phyloP scores from a whole-genome alignment of 2,329 filamentous ascomycete species.

The Fusarium zealandicum region DNA sequence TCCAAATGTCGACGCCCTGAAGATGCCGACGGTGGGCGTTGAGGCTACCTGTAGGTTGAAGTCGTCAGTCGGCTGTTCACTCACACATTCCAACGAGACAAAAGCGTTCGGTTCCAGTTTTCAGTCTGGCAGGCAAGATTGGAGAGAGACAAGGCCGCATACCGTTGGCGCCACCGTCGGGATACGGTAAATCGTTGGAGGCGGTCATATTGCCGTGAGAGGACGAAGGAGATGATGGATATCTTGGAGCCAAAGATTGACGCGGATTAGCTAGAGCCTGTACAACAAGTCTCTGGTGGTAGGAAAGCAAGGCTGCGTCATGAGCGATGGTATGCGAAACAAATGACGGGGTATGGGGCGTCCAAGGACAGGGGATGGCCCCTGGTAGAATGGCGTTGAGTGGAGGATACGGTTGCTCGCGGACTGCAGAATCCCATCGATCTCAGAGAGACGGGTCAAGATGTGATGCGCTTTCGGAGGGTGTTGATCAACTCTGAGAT shows the following conservation, averaged over 20 bases:
- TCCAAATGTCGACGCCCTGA: slow-evolving; percentile 72
- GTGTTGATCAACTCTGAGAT: slow-evolving; percentile 4
- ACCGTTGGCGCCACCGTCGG: slow-evolving; percentile 23
- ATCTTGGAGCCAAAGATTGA: neutral
- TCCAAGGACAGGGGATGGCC: slow-evolving; percentile 5
- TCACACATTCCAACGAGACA: neutral
- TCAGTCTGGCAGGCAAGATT: neutral
- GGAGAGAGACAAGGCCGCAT: neutral
- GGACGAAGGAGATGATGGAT: neutral
- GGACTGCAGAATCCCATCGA: neutral
- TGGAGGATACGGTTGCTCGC: neutral
- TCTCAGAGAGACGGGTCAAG: neutral
- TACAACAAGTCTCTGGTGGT: slow-evolving; percentile 14
- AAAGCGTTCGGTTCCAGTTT: neutral
- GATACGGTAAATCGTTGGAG: slow-evolving; percentile 17
- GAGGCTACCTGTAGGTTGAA: slow-evolving; percentile 13
- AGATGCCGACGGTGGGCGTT: slow-evolving; percentile 51
- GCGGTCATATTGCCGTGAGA: slow-evolving; percentile 22
- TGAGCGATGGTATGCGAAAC: slow-evolving; percentile 20
- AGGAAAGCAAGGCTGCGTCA: slow-evolving; percentile 28
- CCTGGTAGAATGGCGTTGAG: neutral
- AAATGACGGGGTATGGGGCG: slow-evolving; percentile 8
- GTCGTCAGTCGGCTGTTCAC: neutral
- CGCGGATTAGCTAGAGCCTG: neutral
- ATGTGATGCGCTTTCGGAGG: neutral